Evolutionary conservation across 352 stramenopile genomes (phyloP).

Genomic region (Pythium dissimile): DNA sequence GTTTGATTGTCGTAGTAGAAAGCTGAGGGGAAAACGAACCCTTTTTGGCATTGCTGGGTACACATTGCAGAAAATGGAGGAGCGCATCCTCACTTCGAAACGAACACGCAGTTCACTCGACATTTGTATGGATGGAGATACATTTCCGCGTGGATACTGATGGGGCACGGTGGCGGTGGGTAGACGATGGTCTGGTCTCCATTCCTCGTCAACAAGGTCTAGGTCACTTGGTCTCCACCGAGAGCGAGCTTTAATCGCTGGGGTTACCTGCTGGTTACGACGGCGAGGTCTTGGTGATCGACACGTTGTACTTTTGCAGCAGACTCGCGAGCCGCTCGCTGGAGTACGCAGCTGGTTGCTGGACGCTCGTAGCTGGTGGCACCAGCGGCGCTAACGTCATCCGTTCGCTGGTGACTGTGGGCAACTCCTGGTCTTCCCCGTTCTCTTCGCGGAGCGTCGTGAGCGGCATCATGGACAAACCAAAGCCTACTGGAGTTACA

Average conservation of each 20-base stretch:
- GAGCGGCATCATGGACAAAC: slow-evolving; percentile 4
- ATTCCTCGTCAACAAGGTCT: no score
- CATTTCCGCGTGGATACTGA: no score
- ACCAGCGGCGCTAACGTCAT: not conserved
- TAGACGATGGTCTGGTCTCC: no score
- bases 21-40: not conserved
- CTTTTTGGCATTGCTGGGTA: no score
- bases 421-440: not conserved
- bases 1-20: not conserved
- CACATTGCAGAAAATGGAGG: no score
- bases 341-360: slow-evolving; percentile 27
- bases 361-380: not conserved
- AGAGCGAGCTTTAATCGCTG: no score
- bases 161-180: no score
- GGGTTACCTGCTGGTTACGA: not conserved
- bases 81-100: no score
- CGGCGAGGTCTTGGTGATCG: slow-evolving; percentile 9
- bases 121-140: no score
- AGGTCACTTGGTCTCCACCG: not conserved
- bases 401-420: not conserved
- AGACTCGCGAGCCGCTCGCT: slow-evolving; percentile 51
- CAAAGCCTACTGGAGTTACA: no score
- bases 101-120: no score
- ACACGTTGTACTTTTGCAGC: slow-evolving; percentile 69
- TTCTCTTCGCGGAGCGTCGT: slow-evolving; percentile 9